Evolutionary conservation across 805 yeast genomes (phyloP).

Genomic region (Metschnikowia sp.): DNA sequence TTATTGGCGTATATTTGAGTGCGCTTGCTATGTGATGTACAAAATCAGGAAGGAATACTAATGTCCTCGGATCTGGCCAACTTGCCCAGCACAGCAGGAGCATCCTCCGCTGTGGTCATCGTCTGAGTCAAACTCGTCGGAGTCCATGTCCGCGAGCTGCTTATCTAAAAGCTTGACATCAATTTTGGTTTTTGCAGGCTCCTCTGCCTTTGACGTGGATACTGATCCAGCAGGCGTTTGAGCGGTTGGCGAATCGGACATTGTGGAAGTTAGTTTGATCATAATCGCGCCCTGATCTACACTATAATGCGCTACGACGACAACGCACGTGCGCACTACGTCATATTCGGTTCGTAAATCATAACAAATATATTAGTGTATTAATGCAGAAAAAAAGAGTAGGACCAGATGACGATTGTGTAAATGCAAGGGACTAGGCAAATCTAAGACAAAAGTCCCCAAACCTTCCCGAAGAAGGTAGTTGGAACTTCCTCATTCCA

Average conservation of each 20-base stretch:
- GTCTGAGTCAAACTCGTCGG: constrained; percentile 18
- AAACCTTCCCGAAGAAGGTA: constrained; percentile 54
- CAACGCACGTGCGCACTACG: not conserved
- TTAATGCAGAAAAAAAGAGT: not conserved
- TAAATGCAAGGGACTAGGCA: not conserved
- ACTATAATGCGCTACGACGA: too few relatives aligned
- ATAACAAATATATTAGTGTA: not conserved
- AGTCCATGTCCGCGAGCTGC: constrained; percentile 19
- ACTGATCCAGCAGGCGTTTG: not conserved
- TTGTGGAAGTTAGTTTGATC: too few relatives aligned
- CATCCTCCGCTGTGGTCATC: constrained; percentile 15
- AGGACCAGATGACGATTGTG: too few relatives aligned
- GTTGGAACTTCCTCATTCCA: constrained; percentile 51
- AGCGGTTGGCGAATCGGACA: too few relatives aligned
- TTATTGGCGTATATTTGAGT: not conserved
- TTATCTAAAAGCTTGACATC: constrained; percentile 19
- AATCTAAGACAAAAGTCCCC: constrained; percentile 31
- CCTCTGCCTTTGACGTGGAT: not conserved
- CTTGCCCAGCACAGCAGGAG: constrained; percentile 18
- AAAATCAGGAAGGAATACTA: not conserved
- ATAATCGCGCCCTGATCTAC: too few relatives aligned
- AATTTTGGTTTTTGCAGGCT: constrained; percentile 3
- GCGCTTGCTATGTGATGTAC: too few relatives aligned
- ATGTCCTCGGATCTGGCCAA: constrained; percentile 12
- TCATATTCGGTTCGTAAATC: too few relatives aligned